Evolutionary conservation across 2,329 filamentous ascomycete species (phyloP), one percentile per base, ranked within the genome.

Genomic region (Aureobasidium sp.): DNA sequence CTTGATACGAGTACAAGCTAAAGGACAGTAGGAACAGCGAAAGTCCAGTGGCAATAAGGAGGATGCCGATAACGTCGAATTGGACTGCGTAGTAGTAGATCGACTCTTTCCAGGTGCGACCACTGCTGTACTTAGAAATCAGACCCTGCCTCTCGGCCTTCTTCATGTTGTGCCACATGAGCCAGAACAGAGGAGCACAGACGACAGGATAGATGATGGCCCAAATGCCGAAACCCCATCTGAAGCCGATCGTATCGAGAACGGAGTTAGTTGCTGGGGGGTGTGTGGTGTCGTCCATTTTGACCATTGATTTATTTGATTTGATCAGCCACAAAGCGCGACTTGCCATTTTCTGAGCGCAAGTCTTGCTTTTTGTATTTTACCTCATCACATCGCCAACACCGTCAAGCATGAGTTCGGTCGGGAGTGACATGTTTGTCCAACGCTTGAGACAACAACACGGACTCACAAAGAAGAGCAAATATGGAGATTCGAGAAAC

Each of bases 31-130:
- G 54, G 37, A 65, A 62, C 2, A 70, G 72, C 11, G 76, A 78
- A 79, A 79, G 64, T 71, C 73, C 11, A 76, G 77, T 59, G 65
- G 66, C 29, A 64, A 69, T 10, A 69, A 69, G 45, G 37, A 65
- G 37, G 27, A 65, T 29, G n/a, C 54, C 61, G 36, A 62, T 52
- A 72, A 64, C 67, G 68, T 71, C 71, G 61, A 72, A 72, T 53
- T 72, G 66, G 32, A 68, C 63, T 9, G 67, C 61, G 63, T 71
- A 72, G 63, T 70, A 65, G 27, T 63, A 34, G 42, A 69, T 37
- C 0, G 66, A 69, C 39, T 71, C 66, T 16, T 52, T 29, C 5
- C 58, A 62, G 1, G 66, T 67, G n/a, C 70, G 65, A 8, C 64
- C 65, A 41, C 64, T 67, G 3, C 63, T 37, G 52, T 66, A 27